phyloP scores from a whole-genome alignment of 768 basidiomycete genomes.

The Tricholoma hemisulphureum region DNA sequence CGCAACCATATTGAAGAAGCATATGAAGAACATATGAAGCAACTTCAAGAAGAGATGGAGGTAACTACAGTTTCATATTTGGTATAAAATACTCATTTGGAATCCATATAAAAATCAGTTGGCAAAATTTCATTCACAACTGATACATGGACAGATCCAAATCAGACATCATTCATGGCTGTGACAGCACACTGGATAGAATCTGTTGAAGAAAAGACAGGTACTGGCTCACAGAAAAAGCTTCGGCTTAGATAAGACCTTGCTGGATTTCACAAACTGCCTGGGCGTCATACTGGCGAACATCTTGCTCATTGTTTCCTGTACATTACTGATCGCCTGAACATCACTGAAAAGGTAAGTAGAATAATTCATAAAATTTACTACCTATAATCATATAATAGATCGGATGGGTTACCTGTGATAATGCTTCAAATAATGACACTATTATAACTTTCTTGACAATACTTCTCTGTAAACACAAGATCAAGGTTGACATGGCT shows the following conservation, averaged over 20 bases:
- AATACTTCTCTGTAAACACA: neutral
- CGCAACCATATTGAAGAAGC: conserved; percentile 21
- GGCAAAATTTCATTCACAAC: conserved; percentile 28
- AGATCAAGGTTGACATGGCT: conserved; percentile 8
- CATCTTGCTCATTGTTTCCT: conserved; percentile 14
- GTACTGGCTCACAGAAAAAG: neutral
- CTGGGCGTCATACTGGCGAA: conserved; percentile 13
- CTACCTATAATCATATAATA: neutral
- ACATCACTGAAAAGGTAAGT: conserved; percentile 13
- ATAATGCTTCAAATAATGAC: conserved; percentile 28
- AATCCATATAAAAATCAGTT: conserved; percentile 8
- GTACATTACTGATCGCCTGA: conserved; percentile 22
- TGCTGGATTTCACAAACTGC: conserved; percentile 8
- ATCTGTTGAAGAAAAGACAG: neutral
- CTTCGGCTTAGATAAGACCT: conserved; percentile 6
- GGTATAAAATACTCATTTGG: conserved; percentile 2
- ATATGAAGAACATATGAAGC: conserved; percentile 23
- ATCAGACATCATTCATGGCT: conserved; percentile 38
- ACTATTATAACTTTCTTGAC: conserved; percentile 17
- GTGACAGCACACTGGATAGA: conserved; percentile 25
- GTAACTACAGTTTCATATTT: conserved; percentile 5
- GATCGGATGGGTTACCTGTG: conserved; percentile 24
- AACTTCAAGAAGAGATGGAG: conserved; percentile 19
- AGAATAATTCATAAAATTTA: neutral
- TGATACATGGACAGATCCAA: conserved; percentile 6